Base-by-base conservation (phyloP, 2,329 filamentous ascomycete genomes). In the Fusarium sp. region DNA sequence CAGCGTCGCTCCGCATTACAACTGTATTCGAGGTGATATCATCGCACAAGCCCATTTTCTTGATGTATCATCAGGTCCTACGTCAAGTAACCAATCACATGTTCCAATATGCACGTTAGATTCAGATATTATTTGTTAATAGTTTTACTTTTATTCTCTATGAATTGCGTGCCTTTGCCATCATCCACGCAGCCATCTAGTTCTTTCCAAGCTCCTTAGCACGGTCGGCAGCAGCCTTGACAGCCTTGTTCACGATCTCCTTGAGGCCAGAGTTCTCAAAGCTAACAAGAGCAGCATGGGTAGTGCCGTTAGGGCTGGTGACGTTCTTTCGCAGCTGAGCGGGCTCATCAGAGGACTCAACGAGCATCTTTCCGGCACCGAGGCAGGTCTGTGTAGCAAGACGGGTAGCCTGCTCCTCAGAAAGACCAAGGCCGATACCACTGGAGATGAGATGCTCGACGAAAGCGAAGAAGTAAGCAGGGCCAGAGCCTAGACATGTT, bases 381-480 rank as follows among this genome's bases (percentile, higher is more conserved):
- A 86, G 79, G 66, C 85, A 87, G 0, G 86, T 88, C 80, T 88
- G 86, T 70, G 83, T 86, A 15, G 86, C 86, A 24, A 87, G 79
- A 2, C 85, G 83, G 17, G 83, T 84, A n/a, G 86, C 86, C 77
- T 87, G 86, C 63, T 87, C 86, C 24, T 80, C 77, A 0, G 85
- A 81, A 33, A 88, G 82, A 5, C 86, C 86, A 4, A 87, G 79
- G n/a, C 79, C 78, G 14, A 80, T 81, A 18, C 82, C 86, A 67
- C 83, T 84, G 59, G 84, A 77, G 60, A 86, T 84, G 51, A 88
- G 80, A 77, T 88, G 85, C 75, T 88, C 86, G 12, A 88, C 86
- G 79, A 88, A 82, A 73, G 85, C 85, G 75, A 88, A 88, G 80
- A 88, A 88, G 80, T 88, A 88, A 1, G 86, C 86, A 0, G 86